phyloP scores from a whole-genome alignment of 1,284 basidiomycete genomes.

The Tilletia walkeri region DNA sequence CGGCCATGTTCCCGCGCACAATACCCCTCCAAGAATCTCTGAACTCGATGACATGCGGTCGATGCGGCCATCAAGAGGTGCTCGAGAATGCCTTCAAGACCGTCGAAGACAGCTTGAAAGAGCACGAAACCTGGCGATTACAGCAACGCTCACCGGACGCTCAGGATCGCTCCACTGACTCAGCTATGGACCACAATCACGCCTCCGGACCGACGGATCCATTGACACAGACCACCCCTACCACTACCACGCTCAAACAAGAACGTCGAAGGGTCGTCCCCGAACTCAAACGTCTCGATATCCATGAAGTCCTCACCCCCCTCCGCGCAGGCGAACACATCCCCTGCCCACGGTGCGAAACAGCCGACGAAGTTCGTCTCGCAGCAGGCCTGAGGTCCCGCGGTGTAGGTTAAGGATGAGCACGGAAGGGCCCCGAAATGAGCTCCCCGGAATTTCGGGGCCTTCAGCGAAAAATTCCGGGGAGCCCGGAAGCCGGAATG shows the following conservation, averaged over 20 bases:
- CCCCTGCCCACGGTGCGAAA: constrained; percentile 74
- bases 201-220: no score
- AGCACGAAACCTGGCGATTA: constrained; percentile 22
- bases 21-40: constrained; percentile 88
- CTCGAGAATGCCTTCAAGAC: not conserved
- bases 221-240: no score
- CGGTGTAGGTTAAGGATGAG: no score
- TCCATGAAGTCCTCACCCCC: constrained; percentile 34
- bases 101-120: not conserved
- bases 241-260: no score
- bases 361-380: constrained; percentile 69
- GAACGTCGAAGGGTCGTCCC: constrained; percentile 16
- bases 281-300: constrained; percentile 29
- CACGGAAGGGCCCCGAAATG: no score
- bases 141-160: no score
- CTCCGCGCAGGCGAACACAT: constrained; percentile 65
- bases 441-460: no score
- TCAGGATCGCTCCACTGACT: not conserved
- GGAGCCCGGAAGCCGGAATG: no score
- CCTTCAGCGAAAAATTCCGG: no score
- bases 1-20: constrained; percentile 64
- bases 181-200: no score
- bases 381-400: constrained; percentile 76
- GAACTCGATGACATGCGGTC: constrained; percentile 72
- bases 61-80: not conserved